Base-by-base conservation (phyloP, 129 eudicot species). In the Apium graveolens region DNA sequence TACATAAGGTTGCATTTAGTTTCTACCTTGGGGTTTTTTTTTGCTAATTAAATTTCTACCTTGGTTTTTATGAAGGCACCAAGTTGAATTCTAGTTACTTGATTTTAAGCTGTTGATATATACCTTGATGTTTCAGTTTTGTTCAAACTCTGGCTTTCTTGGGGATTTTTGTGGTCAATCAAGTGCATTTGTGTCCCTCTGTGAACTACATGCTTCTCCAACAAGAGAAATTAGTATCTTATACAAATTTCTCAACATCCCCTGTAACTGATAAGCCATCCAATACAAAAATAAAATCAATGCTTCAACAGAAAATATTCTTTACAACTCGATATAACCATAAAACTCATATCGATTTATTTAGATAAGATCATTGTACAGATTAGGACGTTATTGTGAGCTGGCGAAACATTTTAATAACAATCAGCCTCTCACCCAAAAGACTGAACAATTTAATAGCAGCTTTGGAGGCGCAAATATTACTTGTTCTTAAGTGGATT, bases 401-500 rank as follows among this genome's bases (percentile, higher is more conserved):
- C 72, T 14, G 24, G 72, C 3, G 10, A 29, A 66, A 66, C 39
- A 16, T 31, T 63, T 31, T 38, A 16, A 16, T 31, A 31, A 17
- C 20, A 16, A 31, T 66, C 72, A 29, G 71, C 39, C 20, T 31
- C 39, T 17, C 39, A 31, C 72, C 72, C 24, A 0, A 31, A 29
- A 32, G 21, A 32, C 72, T 14, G 39, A 66, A 44, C 16, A 44
- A 44, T 11, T 44, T 44, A 0, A 11, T 31, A 39, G 39, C 24
- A 66, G 39, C 39, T 66, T 66, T 66, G 38, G 35, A 62, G 69
- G 69, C 8, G 27, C 32, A 75, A 6, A 43, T 65, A 51, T 79
- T 81, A 80, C 75, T 87, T 78, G 74, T 79, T 87, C 90, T 73
- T 84, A 18, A 87, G 90, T n/a, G 91, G 85, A 76, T 90, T 90